These are phyloP conservation scores for Reutealis trisperma DNA, from an alignment of 345 rosid species.

Conservation along the genomic window DNA sequence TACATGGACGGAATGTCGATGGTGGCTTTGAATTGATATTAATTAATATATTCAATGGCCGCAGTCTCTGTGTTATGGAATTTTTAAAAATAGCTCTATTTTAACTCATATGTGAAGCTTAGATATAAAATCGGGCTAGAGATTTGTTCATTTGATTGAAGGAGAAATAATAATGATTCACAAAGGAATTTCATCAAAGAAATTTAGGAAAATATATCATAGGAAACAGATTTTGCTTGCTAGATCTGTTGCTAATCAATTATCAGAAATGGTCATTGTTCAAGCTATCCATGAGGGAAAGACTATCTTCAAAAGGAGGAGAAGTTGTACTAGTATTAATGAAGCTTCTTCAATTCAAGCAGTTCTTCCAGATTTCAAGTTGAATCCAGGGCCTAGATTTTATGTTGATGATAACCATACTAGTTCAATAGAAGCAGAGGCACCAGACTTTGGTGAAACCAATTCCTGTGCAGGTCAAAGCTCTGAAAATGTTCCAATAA, in stretches of 20 bases:
- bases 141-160: too few species aligned
- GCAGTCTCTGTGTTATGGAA: background rate
- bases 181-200: too few species aligned
- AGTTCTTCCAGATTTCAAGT: conserved; percentile 24
- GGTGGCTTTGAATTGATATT: background rate
- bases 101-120: background rate
- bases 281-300: conserved; percentile 20
- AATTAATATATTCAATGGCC: background rate
- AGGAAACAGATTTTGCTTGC: conserved; percentile 28
- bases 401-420: background rate
- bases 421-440: conserved; percentile 18
- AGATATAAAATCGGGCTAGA: too few species aligned
- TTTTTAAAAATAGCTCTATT: too few species aligned
- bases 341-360: background rate
- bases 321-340: too few species aligned
- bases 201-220: background rate
- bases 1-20: background rate
- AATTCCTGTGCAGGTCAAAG: conserved; percentile 1
- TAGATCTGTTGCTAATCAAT: conserved; percentile 1
- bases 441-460: background rate
- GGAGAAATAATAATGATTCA: too few species aligned
- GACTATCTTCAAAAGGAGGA: conserved; percentile 15
- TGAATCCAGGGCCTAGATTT: conserved; percentile 12
- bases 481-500: conserved; percentile 9
- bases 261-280: conserved; percentile 14